Evolutionary conservation across 2,329 filamentous ascomycete species (phyloP).

Genomic region (Penicillium olsonii): DNA sequence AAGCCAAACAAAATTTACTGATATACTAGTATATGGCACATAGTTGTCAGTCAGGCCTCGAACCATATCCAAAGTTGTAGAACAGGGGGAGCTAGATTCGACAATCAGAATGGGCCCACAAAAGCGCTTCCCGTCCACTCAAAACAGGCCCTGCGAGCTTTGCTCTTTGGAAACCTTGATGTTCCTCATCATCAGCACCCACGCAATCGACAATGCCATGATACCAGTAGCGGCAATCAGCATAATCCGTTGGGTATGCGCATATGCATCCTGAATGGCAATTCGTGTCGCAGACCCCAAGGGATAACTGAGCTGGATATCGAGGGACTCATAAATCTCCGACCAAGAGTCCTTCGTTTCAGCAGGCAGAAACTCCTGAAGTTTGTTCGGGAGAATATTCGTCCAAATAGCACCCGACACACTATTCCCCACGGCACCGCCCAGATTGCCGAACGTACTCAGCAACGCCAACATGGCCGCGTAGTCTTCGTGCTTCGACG

Average conservation of each 20-base stretch:
- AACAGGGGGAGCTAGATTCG: too few species aligned
- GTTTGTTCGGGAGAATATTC: conserved; percentile 52
- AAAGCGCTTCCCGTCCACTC: too few species aligned
- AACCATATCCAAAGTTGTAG: too few species aligned
- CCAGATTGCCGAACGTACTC: conserved; percentile 57
- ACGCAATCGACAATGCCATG: conserved; percentile 43
- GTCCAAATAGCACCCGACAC: conserved; percentile 65
- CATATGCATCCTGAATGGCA: conserved; percentile 36
- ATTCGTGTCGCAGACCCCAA: conserved; percentile 26
- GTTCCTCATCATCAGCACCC: conserved; percentile 49
- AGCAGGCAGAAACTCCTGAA: conserved; percentile 48
- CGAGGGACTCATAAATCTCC: conserved; percentile 53
- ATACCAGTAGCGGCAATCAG: conserved; percentile 50
- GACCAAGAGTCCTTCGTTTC: conserved; percentile 30
- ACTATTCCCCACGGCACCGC: conserved; percentile 56
- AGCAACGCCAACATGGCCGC: conserved; percentile 58
- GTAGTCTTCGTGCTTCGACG: conserved; percentile 57
- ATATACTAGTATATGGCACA: too few species aligned
- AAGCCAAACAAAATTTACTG: too few species aligned
- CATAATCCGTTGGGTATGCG: conserved; percentile 57
- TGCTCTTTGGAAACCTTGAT: conserved; percentile 38
- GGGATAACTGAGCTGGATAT: conserved; percentile 35
- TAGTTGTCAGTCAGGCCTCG: too few species aligned
- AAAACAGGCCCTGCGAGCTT: conserved; percentile 9
- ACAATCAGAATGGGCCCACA: too few species aligned